Evolutionary conservation across 140 eudicot genomes (phyloP).

Genomic region (Eryngium alpinum): DNA sequence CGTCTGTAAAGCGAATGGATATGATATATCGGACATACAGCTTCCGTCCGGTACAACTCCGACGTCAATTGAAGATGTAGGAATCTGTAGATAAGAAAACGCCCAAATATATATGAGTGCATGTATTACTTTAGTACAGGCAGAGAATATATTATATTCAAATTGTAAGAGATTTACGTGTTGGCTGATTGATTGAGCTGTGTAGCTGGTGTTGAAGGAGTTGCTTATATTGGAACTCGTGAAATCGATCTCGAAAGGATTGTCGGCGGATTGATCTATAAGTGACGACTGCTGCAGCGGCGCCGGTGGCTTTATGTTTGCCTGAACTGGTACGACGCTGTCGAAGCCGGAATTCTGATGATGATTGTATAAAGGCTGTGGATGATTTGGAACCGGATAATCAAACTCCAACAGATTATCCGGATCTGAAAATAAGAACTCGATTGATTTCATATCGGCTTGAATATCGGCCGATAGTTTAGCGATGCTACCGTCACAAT

Average conservation of each 20-base stretch:
- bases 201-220: constrained; percentile 23
- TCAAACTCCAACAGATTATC: constrained; percentile 31
- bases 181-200: constrained; percentile 46
- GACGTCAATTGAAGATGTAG: constrained; percentile 72
- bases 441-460: constrained; percentile 32
- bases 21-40: constrained; percentile 56
- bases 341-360: constrained; percentile 16
- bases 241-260: constrained; percentile 43
- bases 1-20: constrained; percentile 29
- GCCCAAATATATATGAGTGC: neutral
- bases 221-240: constrained; percentile 26
- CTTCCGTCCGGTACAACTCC: constrained; percentile 79
- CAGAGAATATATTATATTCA: too few species aligned
- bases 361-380: neutral
- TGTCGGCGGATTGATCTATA: constrained; percentile 27
- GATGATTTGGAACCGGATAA: constrained; percentile 15
- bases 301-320: neutral
- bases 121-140: neutral
- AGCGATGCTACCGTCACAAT: neutral
- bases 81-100: constrained; percentile 7
- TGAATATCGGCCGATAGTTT: neutral
- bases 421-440: constrained; percentile 23
- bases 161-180: constrained; percentile 29
- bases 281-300: neutral
- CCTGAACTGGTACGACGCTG: constrained; percentile 45